Evolutionary conservation across 1,139 yeast genomes (phyloP).

Genomic region (Citeromyces hawaiiensis): DNA sequence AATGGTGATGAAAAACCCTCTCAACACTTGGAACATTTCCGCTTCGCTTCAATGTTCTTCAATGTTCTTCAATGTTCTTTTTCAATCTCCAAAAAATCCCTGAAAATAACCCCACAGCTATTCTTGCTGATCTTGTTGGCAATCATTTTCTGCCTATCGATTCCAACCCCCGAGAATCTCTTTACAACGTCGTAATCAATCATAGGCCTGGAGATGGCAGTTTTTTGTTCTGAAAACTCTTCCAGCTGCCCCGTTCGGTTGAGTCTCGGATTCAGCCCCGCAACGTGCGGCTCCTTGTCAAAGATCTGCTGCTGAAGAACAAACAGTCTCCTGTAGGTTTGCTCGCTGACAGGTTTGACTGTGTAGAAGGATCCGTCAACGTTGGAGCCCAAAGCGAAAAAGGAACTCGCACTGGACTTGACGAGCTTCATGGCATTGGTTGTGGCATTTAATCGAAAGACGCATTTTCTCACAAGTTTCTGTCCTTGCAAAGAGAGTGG

Average conservation of each 20-base stretch:
- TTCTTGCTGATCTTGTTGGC: not conserved
- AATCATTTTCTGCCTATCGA: not conserved
- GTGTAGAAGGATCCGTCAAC: slow-evolving; percentile 69
- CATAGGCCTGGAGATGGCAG: slow-evolving; percentile 12
- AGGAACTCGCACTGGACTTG: slow-evolving; percentile 17
- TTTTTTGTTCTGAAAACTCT: slow-evolving; percentile 12
- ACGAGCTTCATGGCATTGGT: slow-evolving; percentile 36
- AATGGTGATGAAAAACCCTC: too few species aligned
- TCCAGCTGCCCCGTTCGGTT: slow-evolving; percentile 43
- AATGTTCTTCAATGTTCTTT: too few species aligned
- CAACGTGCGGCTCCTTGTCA: slow-evolving; percentile 59
- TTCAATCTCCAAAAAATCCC: not conserved
- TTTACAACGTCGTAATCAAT: not conserved
- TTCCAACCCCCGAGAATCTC: not conserved
- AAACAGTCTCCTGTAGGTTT: slow-evolving; percentile 66
- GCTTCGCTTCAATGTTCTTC: too few species aligned
- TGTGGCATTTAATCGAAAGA: slow-evolving; percentile 54
- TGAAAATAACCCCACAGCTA: not conserved
- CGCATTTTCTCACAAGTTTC: slow-evolving; percentile 52
- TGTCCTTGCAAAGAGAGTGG: slow-evolving; percentile 76
- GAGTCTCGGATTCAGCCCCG: slow-evolving; percentile 74
- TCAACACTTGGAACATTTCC: too few species aligned
- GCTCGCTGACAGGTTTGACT: slow-evolving; percentile 66
- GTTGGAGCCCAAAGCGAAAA: slow-evolving; percentile 56
- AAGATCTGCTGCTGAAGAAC: slow-evolving; percentile 78